A percentile compares a stretch with the other conserved stretches of the same genome.
Evolutionary conservation across 306 rosid genomes (phyloP).

Genomic region (Dicorynia guianensis): DNA sequence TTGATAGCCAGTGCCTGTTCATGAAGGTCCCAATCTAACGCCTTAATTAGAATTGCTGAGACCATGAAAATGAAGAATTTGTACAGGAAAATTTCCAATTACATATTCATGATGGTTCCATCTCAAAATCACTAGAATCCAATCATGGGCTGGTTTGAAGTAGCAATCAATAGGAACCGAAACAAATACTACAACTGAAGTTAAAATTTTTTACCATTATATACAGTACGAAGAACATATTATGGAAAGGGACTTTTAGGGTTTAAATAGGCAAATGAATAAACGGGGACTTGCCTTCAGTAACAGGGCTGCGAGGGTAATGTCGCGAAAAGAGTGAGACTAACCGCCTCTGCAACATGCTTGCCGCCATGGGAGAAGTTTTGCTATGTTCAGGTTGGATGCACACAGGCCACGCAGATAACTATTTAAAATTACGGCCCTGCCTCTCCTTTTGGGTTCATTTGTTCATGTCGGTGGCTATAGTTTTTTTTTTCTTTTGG

Average conservation of each 20-base stretch:
- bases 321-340: conserved; percentile 42
- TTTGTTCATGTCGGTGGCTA: too few relatives aligned
- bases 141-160: not conserved
- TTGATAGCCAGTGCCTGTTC: not conserved
- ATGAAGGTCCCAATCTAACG: not conserved
- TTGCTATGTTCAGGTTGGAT: not conserved
- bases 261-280: not conserved
- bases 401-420: too few relatives aligned
- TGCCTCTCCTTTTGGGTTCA: too few relatives aligned
- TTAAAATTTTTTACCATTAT: not conserved
- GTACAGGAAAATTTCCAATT: not conserved
- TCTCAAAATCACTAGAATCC: not conserved
- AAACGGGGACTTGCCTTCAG: conserved; percentile 43
- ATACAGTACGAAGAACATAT: not conserved
- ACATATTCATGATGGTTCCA: not conserved
- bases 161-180: not conserved
- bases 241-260: not conserved
- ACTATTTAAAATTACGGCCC: too few relatives aligned
- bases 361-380: conserved; percentile 51
- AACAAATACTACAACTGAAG: not conserved
- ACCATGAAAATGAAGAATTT: not conserved
- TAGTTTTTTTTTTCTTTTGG: too few relatives aligned
- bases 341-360: conserved; percentile 58
- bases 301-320: conserved; percentile 19
- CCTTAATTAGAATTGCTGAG: not conserved